Percentiles rank a stretch among this genome's conserved stretches.
Conservation (phyloP, 2,329 filamentous ascomycete species). For the Colletotrichum spinosum region DNA sequence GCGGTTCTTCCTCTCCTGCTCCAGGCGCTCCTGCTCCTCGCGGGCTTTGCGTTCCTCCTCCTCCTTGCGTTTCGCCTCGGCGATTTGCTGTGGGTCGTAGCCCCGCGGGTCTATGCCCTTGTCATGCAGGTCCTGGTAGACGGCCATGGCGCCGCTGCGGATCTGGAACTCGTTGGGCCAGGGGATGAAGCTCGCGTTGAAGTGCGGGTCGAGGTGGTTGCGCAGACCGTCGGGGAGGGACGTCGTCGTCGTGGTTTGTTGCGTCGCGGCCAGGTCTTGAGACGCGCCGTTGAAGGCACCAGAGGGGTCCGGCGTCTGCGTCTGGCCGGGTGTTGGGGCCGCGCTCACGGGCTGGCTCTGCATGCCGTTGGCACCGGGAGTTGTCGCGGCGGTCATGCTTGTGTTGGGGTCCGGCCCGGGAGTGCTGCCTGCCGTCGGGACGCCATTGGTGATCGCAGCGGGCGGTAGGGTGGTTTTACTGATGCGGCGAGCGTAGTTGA, state of each 20-base stretch:
- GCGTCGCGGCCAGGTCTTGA: constrained; percentile 44
- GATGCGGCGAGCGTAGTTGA: constrained; percentile 83
- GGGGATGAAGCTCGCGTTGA: constrained; percentile 74
- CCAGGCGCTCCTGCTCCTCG: constrained; percentile 52
- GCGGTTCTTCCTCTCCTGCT: constrained; percentile 58
- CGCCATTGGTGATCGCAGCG: constrained; percentile 59
- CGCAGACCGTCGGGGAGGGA: constrained; percentile 61
- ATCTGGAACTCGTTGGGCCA: constrained; percentile 82
- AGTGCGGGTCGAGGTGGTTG: constrained; percentile 66
- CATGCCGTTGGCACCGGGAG: constrained; percentile 30
- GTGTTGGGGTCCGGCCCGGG: constrained; percentile 34
- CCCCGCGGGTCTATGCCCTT: constrained; percentile 70
- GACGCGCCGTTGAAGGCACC: constrained; percentile 36
- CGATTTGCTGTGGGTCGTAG: constrained; percentile 68
- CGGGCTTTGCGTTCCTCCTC: constrained; percentile 57
- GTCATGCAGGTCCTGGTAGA: constrained; percentile 71
- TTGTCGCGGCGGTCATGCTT: constrained; percentile 30
- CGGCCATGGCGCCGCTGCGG: constrained; percentile 73
- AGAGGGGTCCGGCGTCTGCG: constrained; percentile 38
- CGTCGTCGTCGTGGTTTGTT: constrained; percentile 49
- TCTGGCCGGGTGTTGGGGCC: constrained; percentile 40
- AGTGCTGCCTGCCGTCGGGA: constrained; percentile 40
- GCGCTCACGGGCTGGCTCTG: constrained; percentile 40
- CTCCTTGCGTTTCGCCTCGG: constrained; percentile 61
- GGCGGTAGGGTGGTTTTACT: constrained; percentile 83